A percentile compares a stretch with the other conserved stretches of the same genome.
phyloP scores from a whole-genome alignment of 352 stramenopile genomes.

The Plasmopara viticola region DNA sequence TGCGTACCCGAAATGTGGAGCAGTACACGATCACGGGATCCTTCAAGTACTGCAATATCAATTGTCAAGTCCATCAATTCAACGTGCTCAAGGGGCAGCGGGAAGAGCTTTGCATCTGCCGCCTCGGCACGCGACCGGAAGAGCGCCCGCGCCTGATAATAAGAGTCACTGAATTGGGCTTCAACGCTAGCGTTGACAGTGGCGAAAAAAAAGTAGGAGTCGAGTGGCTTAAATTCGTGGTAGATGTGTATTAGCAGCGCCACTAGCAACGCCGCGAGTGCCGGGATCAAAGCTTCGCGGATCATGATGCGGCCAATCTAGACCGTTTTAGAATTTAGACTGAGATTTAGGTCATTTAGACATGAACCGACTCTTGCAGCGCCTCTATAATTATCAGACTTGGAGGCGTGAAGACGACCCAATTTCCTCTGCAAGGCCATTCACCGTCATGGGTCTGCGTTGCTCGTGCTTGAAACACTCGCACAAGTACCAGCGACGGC shows the following conservation, averaged over 20 bases:
- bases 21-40: constrained; percentile 40
- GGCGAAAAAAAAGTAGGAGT: constrained; percentile 25
- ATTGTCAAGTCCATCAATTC: constrained; percentile 49
- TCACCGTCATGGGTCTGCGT: constrained; percentile 51
- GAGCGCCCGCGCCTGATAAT: constrained; percentile 55
- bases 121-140: constrained; percentile 39
- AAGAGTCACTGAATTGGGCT: constrained; percentile 45
- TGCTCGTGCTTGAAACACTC: constrained; percentile 72
- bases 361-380: neutral
- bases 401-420: constrained; percentile 4
- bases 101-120: constrained; percentile 36
- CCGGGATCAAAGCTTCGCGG: neutral
- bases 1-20: constrained; percentile 80
- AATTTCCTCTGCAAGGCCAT: constrained; percentile 4
- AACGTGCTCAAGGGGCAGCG: constrained; percentile 38
- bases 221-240: constrained; percentile 45
- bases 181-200: constrained; percentile 31
- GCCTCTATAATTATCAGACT: neutral
- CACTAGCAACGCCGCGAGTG: constrained; percentile 16
- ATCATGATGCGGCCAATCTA: neutral
- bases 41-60: constrained; percentile 56
- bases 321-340: neutral
- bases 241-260: constrained; percentile 34
- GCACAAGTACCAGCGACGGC: constrained; percentile 48
- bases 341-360: neutral